These are phyloP conservation scores for Tympanopsis confertula DNA, from an alignment of 2,329 filamentous ascomycete genomes.

Conservation along the genomic window DNA sequence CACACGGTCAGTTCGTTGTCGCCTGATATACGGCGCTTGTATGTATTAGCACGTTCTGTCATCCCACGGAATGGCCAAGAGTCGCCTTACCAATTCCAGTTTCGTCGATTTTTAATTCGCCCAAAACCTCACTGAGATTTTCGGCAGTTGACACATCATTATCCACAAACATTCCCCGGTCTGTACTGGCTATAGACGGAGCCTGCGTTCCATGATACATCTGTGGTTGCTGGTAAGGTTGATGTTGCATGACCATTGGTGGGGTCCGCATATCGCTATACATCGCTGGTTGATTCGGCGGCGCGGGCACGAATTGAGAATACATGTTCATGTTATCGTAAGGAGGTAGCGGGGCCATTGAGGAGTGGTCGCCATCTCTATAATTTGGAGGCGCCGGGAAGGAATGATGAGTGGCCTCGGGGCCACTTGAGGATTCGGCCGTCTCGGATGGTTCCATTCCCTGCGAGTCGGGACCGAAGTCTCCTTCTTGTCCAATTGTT, in stretches of 20 bases:
- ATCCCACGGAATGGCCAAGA: not conserved
- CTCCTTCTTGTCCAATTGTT: slow-evolving; percentile 38
- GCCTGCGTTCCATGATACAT: slow-evolving; percentile 9
- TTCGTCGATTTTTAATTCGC: slow-evolving; percentile 77
- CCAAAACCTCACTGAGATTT: slow-evolving; percentile 69
- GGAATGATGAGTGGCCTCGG: slow-evolving; percentile 26
- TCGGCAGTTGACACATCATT: slow-evolving; percentile 56
- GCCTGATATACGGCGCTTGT: slow-evolving; percentile 38
- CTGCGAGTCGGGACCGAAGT: slow-evolving; percentile 18
- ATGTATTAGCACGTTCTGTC: slow-evolving; percentile 5
- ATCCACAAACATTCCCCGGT: slow-evolving; percentile 39
- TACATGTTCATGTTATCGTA: not conserved
- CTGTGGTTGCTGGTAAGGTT: not conserved
- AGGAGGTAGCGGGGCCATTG: not conserved
- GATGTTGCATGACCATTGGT: not conserved
- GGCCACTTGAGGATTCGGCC: not conserved
- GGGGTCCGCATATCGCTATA: not conserved
- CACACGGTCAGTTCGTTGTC: slow-evolving; percentile 44
- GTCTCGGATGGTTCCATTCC: not conserved
- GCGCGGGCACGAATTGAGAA: not conserved
- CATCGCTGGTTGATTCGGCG: not conserved
- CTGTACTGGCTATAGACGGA: slow-evolving; percentile 9
- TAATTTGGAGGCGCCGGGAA: slow-evolving; percentile 29
- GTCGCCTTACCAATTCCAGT: slow-evolving; percentile 62
- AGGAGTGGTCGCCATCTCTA: slow-evolving; percentile 15